Conservation (phyloP, 169 alveolate genomes). For the Plasmodium blacklocki region DNA sequence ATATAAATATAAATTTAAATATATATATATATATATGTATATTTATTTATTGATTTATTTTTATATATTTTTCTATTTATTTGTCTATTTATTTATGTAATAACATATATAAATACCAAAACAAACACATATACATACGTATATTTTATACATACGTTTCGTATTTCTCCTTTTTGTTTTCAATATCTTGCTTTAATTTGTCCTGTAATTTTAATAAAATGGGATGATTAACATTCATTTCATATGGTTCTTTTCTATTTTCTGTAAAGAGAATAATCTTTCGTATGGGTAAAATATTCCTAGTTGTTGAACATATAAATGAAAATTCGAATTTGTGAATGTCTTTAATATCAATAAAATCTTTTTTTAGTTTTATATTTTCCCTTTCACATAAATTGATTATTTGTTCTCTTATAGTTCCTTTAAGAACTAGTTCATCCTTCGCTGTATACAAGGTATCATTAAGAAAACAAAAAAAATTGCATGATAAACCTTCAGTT, state of each 20-base stretch:
- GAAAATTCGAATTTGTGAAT: constrained; percentile 66
- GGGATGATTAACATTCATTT: constrained; percentile 57
- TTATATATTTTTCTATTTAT: too few relatives aligned
- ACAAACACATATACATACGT: not conserved
- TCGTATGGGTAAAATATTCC: constrained; percentile 61
- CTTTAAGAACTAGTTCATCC: constrained; percentile 64
- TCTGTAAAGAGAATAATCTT: constrained; percentile 54
- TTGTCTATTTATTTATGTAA: too few relatives aligned
- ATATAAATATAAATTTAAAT: not conserved
- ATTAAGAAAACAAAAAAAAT: constrained; percentile 64
- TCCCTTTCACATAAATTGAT: constrained; percentile 54
- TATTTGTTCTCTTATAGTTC: constrained; percentile 60
- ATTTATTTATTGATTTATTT: not conserved
- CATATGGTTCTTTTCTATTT: constrained; percentile 23
- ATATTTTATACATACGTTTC: not conserved
- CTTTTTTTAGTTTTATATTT: constrained; percentile 24
- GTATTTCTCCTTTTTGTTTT: constrained; percentile 68
- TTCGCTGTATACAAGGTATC: constrained; percentile 40
- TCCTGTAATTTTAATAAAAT: constrained; percentile 42
- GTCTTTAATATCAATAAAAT: constrained; percentile 28
- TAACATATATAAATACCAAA: not conserved
- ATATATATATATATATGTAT: constrained; percentile 5
- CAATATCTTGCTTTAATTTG: constrained; percentile 34
- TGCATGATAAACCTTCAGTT: constrained; percentile 70
- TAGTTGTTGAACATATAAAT: constrained; percentile 72